A percentile compares a stretch with the other conserved stretches of the same genome.
Conservation (phyloP, 257 asterid genomes). For the Ocimum tenuiflorum region DNA sequence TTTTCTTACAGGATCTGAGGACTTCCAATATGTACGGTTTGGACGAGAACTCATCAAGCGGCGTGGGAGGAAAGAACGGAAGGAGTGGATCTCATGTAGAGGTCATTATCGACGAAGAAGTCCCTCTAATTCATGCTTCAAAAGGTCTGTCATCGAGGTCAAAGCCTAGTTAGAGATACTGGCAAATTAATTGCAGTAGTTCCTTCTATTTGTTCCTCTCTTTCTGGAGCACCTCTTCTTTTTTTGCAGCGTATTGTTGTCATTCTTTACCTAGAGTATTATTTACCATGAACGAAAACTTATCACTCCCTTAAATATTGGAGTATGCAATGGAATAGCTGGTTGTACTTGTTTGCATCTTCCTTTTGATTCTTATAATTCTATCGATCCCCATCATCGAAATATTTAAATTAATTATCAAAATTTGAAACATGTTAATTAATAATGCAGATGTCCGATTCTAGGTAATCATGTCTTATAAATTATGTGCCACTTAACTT, state of each 20-base stretch:
- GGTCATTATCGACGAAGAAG: conserved; percentile 36
- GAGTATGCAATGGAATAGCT: conserved; percentile 23
- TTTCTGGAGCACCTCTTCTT: background rate
- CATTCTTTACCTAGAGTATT: too few relatives aligned
- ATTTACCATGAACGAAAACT: too few relatives aligned
- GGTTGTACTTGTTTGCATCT: conserved; percentile 9
- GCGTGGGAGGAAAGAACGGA: conserved; percentile 27
- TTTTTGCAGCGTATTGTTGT: conserved; percentile 20
- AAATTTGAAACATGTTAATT: too few relatives aligned
- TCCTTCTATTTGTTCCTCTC: too few relatives aligned
- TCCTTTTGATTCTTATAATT: background rate
- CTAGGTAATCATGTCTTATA: too few relatives aligned
- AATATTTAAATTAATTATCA: too few relatives aligned
- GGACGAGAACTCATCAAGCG: conserved; percentile 31
- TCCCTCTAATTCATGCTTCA: conserved; percentile 38
- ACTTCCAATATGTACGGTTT: conserved; percentile 26
- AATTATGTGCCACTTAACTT: too few relatives aligned
- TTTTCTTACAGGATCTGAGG: conserved; percentile 30
- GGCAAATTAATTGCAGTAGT: background rate
- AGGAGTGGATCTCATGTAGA: conserved; percentile 34
- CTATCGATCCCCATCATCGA: background rate
- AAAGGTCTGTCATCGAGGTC: conserved; percentile 45
- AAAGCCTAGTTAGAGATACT: conserved; percentile 37
- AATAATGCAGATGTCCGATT: too few relatives aligned
- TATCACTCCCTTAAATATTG: too few relatives aligned